Conservation (phyloP, 2,329 filamentous ascomycete genomes). For the Colletotrichum spinosum region DNA sequence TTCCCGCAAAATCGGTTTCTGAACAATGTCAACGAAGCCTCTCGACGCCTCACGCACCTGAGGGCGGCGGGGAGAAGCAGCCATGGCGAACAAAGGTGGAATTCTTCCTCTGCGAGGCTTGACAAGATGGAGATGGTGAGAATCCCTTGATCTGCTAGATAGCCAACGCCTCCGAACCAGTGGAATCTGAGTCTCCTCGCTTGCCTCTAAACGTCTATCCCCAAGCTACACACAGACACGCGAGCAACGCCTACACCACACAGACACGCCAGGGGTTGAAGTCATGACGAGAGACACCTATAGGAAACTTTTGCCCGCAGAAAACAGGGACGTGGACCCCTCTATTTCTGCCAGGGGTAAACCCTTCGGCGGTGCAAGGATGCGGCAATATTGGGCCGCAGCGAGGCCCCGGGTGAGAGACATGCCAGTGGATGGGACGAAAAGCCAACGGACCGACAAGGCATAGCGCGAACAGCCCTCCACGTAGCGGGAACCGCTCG, state of each 20-base stretch:
- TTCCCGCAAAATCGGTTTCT: no score
- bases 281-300: neutral
- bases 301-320: neutral
- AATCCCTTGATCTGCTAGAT: slow-evolving; percentile 20
- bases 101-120: neutral
- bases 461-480: neutral
- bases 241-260: no score
- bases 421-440: slow-evolving; percentile 5
- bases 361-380: slow-evolving; percentile 23
- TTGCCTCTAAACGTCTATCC: no score
- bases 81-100: slow-evolving; percentile 2
- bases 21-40: neutral
- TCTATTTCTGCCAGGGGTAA: slow-evolving; percentile 23
- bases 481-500: neutral
- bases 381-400: slow-evolving; percentile 32
- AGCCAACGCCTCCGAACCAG: neutral
- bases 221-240: no score
- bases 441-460: slow-evolving; percentile 22
- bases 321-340: slow-evolving; percentile 5
- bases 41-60: slow-evolving; percentile 5
- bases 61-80: neutral
- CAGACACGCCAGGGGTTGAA: neutral
- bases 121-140: slow-evolving; percentile 3
- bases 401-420: slow-evolving; percentile 24
- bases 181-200: neutral